Percentiles rank a stretch among this genome's conserved stretches.
These are phyloP conservation scores for Penicillium vulpinum DNA, from an alignment of 2,329 filamentous ascomycete species.

Conservation along the genomic window DNA sequence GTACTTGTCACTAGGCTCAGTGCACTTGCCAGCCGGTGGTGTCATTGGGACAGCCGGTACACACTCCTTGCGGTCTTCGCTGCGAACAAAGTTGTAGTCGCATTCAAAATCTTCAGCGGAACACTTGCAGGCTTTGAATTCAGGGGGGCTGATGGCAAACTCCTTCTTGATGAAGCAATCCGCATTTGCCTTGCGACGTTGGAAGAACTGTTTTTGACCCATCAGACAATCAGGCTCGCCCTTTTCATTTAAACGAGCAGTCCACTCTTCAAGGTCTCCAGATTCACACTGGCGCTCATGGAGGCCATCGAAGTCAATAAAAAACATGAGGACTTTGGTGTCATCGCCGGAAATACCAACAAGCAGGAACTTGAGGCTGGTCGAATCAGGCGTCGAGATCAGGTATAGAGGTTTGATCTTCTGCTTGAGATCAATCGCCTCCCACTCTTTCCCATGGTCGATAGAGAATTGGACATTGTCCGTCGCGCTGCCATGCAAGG, in stretches of 20 bases:
- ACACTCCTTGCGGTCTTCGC: constrained; percentile 68
- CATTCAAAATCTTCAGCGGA: constrained; percentile 88
- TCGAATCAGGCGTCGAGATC: constrained; percentile 89
- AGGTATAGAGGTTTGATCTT: constrained; percentile 71
- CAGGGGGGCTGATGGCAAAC: constrained; percentile 73
- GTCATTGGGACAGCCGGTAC: constrained; percentile 61
- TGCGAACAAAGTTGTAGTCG: constrained; percentile 82
- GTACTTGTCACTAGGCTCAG: constrained; percentile 70
- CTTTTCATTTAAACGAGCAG: constrained; percentile 75
- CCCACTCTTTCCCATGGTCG: constrained; percentile 86
- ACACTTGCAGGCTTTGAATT: constrained; percentile 77
- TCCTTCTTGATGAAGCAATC: constrained; percentile 86
- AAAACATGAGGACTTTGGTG: constrained; percentile 62
- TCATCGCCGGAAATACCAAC: constrained; percentile 60
- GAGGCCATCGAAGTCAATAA: constrained; percentile 80
- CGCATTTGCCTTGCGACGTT: constrained; percentile 78
- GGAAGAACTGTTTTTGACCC: constrained; percentile 90
- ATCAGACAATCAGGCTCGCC: constrained; percentile 86
- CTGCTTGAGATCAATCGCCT: constrained; percentile 66
- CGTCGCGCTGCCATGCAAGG: constrained; percentile 67
- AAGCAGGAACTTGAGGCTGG: constrained; percentile 85
- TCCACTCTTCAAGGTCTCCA: constrained; percentile 78
- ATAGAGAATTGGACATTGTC: constrained; percentile 72
- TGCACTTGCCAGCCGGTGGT: constrained; percentile 72
- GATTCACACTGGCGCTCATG: constrained; percentile 76